phyloP scores from a whole-genome alignment of 208 protist species.

The Acanthamoeba divionensis region DNA sequence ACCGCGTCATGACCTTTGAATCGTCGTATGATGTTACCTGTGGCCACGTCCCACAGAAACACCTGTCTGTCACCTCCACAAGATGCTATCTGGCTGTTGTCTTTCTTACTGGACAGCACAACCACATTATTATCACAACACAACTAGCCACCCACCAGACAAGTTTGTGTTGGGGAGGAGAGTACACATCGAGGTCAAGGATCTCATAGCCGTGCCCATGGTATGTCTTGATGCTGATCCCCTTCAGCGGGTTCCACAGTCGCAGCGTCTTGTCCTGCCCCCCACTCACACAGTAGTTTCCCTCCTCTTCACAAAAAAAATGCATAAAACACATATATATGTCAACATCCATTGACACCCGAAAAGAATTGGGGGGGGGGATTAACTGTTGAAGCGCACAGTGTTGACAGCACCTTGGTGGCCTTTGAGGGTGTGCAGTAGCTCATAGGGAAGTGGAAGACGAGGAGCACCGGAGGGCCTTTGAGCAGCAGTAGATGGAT shows the following conservation, averaged over 20 bases:
- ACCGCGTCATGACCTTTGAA: slow-evolving; percentile 59
- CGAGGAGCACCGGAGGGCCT: too few species aligned
- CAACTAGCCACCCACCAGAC: neutral
- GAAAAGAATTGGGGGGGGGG: neutral
- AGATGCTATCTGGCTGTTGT: slow-evolving; percentile 57
- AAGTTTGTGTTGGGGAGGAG: neutral
- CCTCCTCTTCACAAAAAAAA: neutral
- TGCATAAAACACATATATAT: neutral
- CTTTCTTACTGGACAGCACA: slow-evolving; percentile 23
- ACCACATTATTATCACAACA: neutral
- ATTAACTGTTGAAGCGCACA: neutral
- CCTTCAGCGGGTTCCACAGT: slow-evolving; percentile 65
- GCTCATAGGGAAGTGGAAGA: neutral
- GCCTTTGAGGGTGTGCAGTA: neutral
- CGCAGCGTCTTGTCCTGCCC: slow-evolving; percentile 42
- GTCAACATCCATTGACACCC: neutral
- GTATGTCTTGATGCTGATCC: slow-evolving; percentile 60
- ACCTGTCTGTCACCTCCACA: slow-evolving; percentile 62
- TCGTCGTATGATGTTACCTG: slow-evolving; percentile 40
- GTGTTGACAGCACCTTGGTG: neutral
- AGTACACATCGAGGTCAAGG: slow-evolving; percentile 57
- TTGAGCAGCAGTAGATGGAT: too few species aligned
- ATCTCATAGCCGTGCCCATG: slow-evolving; percentile 63
- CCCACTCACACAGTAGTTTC: slow-evolving; percentile 43
- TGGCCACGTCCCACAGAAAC: slow-evolving; percentile 62